Evolutionary conservation across 2,329 filamentous ascomycete genomes (phyloP).

Genomic region (Trichophyton verrucosum): DNA sequence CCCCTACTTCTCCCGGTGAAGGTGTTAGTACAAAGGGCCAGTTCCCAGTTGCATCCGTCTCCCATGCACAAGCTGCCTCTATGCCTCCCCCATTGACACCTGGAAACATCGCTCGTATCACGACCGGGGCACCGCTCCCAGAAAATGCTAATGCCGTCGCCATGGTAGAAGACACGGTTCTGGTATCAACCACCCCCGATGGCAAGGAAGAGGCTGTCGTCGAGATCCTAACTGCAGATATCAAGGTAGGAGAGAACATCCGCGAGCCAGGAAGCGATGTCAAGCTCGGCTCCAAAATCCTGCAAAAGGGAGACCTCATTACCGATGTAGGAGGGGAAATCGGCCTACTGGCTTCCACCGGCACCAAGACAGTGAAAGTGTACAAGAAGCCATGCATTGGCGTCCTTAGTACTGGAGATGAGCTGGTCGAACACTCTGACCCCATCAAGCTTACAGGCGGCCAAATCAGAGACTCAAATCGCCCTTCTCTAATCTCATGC

Average conservation of each 20-base stretch:
- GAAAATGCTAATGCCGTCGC: conserved; percentile 81
- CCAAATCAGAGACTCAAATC: conserved; percentile 87
- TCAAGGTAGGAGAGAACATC: conserved; percentile 73
- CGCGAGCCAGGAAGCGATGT: conserved; percentile 87
- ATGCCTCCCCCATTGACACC: conserved; percentile 49
- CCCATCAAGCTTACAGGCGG: conserved; percentile 55
- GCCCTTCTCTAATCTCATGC: conserved; percentile 73
- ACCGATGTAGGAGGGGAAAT: conserved; percentile 83
- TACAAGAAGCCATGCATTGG: conserved; percentile 70
- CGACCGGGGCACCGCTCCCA: conserved; percentile 84
- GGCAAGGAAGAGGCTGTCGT: conserved; percentile 75
- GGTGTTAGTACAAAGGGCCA: conserved; percentile 56
- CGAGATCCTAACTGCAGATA: conserved; percentile 66
- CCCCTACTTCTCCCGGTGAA: conserved; percentile 21
- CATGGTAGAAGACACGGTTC: conserved; percentile 87
- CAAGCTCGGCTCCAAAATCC: conserved; percentile 52
- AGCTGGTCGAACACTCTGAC: conserved; percentile 63
- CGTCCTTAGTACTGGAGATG: conserved; percentile 86
- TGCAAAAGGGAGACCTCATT: conserved; percentile 68
- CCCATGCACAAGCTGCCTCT: conserved; percentile 67
- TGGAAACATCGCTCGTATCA: conserved; percentile 78
- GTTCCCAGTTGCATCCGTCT: conserved; percentile 77
- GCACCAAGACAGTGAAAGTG: conserved; percentile 56
- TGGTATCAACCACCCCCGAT: conserved; percentile 64
- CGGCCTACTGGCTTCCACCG: conserved; percentile 75